Evolutionary conservation across 768 basidiomycete genomes (phyloP).

Genomic region (Chalciporus sphaerocephalus): DNA sequence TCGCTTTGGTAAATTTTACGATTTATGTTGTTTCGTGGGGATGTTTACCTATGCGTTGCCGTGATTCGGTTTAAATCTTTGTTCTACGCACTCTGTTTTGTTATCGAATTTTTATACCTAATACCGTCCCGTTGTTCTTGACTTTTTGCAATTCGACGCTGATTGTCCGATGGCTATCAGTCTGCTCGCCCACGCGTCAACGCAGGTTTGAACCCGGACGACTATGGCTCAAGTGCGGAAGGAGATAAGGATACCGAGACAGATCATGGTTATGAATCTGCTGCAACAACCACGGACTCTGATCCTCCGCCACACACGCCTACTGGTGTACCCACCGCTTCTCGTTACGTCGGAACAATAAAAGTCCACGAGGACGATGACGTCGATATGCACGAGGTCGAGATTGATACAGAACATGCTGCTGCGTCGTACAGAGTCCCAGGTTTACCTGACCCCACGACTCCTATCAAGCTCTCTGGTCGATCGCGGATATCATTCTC

Average conservation of each 20-base stretch:
- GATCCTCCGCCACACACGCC: slow-evolving; percentile 27
- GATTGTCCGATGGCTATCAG: slow-evolving; percentile 4
- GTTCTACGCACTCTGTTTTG: neutral
- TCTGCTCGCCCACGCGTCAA: slow-evolving; percentile 3
- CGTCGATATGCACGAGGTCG: slow-evolving; percentile 3
- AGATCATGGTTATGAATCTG: slow-evolving; percentile 25
- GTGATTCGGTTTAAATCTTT: neutral
- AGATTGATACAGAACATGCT: slow-evolving; percentile 2
- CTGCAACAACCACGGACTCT: slow-evolving; percentile 26
- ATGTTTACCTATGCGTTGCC: neutral
- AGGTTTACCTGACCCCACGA: slow-evolving; percentile 12
- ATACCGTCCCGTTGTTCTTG: neutral
- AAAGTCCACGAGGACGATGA: slow-evolving; percentile 17
- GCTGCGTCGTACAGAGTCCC: neutral
- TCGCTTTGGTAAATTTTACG: slow-evolving; percentile 3
- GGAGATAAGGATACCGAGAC: slow-evolving; percentile 19
- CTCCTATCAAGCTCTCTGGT: slow-evolving; percentile 14
- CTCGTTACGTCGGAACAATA: slow-evolving; percentile 3
- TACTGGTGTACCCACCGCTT: slow-evolving; percentile 8
- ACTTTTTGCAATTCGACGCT: slow-evolving; percentile 5
- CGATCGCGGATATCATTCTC: slow-evolving; percentile 2
- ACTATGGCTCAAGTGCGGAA: slow-evolving; percentile 1
- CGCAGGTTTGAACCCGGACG: slow-evolving; percentile 1
- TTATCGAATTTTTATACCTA: neutral
- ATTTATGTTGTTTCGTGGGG: neutral